Conservation (phyloP, 306 rosid species). For the Dicorynia guianensis region DNA sequence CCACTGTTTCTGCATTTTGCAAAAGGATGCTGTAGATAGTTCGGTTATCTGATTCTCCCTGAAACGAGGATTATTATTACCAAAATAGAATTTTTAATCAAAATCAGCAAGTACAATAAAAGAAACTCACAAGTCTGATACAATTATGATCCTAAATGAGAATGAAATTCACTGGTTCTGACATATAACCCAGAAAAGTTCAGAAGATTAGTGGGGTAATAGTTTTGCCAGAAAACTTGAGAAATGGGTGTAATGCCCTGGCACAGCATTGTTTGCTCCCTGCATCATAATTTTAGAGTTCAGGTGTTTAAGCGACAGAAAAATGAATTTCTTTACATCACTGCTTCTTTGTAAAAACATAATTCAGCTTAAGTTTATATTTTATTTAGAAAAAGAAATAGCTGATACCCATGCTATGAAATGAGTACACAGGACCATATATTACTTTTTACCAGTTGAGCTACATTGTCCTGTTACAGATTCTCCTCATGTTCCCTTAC, state of each 20-base stretch:
- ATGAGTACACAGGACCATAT: neutral
- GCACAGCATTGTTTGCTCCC: neutral
- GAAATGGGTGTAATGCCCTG: neutral
- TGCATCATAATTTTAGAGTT: neutral
- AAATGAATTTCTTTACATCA: neutral
- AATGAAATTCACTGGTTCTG: neutral
- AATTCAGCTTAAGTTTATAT: neutral
- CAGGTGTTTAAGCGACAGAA: neutral
- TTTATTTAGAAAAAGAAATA: neutral
- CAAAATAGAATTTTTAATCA: conserved; percentile 8
- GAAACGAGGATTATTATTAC: conserved; percentile 27
- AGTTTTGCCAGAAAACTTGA: neutral
- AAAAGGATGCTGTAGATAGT: conserved; percentile 70
- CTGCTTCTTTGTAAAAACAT: neutral
- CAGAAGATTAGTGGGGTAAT: neutral
- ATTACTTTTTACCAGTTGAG: conserved; percentile 4
- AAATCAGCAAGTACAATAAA: conserved; percentile 21
- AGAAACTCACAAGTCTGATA: neutral
- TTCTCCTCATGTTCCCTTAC: neutral
- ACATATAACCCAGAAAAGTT: neutral
- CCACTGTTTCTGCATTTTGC: conserved; percentile 92
- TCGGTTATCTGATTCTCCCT: conserved; percentile 60
- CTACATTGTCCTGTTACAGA: neutral
- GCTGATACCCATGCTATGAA: neutral
- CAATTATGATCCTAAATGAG: neutral